Evolutionary conservation across 495 filamentous ascomycete species (phyloP).

Genomic region (Aspergillus kassunensis): DNA sequence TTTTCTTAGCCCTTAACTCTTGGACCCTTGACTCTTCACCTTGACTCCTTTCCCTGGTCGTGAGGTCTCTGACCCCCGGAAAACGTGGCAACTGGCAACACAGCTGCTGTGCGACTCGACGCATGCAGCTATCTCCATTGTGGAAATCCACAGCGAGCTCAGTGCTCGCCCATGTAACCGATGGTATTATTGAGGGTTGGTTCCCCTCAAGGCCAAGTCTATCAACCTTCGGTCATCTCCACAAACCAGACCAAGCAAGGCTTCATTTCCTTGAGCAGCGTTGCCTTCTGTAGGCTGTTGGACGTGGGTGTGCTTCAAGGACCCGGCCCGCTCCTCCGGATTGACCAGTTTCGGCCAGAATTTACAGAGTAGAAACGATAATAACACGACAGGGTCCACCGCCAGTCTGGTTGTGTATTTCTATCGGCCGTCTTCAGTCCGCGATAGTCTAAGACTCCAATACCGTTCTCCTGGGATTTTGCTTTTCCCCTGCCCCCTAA

Average conservation of each 20-base stretch:
- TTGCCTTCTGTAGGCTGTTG: not conserved
- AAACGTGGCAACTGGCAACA: not conserved
- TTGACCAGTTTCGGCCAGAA: constrained; percentile 2
- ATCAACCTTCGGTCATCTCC: not conserved
- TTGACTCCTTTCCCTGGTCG: too few relatives aligned
- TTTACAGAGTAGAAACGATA: not conserved
- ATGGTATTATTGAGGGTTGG: not conserved
- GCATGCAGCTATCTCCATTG: constrained; percentile 10
- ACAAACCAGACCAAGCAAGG: constrained; percentile 9
- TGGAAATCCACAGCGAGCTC: not conserved
- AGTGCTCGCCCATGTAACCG: too few relatives aligned
- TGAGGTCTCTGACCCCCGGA: constrained; percentile 1
- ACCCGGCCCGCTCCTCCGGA: constrained; percentile 13
- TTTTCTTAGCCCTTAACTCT: not conserved
- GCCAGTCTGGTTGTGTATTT: too few relatives aligned
- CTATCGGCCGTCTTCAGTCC: too few relatives aligned
- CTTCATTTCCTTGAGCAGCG: not conserved
- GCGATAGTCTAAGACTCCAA: too few relatives aligned
- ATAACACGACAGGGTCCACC: too few relatives aligned
- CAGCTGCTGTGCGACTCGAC: not conserved
- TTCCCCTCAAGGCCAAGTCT: not conserved
- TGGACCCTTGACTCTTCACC: not conserved
- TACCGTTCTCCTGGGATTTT: not conserved
- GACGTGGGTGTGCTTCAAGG: constrained; percentile 1
- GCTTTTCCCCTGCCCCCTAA: constrained; percentile 1